Base-by-base conservation (phyloP, 1,284 basidiomycete genomes). In the Cryptococcus maquisensis region DNA sequence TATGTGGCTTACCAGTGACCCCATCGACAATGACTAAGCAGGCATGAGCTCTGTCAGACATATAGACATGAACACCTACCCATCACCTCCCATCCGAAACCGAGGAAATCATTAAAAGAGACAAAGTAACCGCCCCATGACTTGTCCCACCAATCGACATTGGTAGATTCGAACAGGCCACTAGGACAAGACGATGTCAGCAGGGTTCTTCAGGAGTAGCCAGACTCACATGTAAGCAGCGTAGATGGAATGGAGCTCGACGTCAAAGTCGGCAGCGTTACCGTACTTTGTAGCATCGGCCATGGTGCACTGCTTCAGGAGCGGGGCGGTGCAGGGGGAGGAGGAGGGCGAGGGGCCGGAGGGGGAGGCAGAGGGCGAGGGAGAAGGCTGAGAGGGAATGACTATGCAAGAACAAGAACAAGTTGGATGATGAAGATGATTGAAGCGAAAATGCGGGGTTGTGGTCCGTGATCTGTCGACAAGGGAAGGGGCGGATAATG, bases 21-120 rank as follows among this genome's bases (percentile, higher is more conserved):
- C 78, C 70, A 69, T 90, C 86, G 39, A 89, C 90, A 38, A 89
- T 82, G 3, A 84, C 85, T 74, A 40, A n/a, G 32, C 36, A n/a
- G 9, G 32, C 26, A 32, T 32, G 8, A 21, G 18, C 13, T 15
- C 15, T 15, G 15, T 26, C 7, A 9, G 35, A 47, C 16, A 16
- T 18, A 20, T 10, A 10, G 15, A 44, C 13, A 8, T 23, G 16
- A 37, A 4, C 13, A 57, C 72, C 56, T 40, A 72, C 72, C 67
- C 72, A 92, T 86, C 13, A 83, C 84, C 10, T 89, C 88, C 89
- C 89, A 92, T 28, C 86, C 87, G 69, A 90, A 91, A 9, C 83
- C 81, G 39, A 92, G 80, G 71, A 92, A 92, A 40, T 84, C 84
- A 56, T 87, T 86, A 71, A 91, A 91, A 0, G 86, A 83, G 47